Percentiles rank a stretch among this genome's conserved stretches.
phyloP scores from a whole-genome alignment of 768 basidiomycete genomes.

The Lactifluus hygrophoroides region DNA sequence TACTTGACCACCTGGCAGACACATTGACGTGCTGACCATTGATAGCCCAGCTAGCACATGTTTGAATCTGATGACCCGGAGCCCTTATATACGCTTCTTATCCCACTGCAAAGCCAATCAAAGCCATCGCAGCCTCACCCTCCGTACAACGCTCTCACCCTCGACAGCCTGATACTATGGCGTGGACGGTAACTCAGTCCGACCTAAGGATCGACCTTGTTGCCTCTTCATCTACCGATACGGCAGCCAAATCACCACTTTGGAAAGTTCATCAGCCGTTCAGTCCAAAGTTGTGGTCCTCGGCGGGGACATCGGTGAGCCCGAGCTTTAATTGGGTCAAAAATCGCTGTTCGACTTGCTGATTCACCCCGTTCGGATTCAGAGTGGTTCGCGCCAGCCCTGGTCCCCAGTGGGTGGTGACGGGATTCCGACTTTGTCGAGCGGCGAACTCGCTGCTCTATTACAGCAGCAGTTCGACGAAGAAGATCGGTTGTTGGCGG shows the following conservation, averaged over 20 bases:
- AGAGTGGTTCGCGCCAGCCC: not conserved
- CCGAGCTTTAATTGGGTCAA: too few species aligned
- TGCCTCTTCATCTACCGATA: not conserved
- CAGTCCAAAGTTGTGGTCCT: not conserved
- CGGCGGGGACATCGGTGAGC: not conserved
- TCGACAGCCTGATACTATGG: not conserved
- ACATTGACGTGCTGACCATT: not conserved
- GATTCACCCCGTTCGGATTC: too few species aligned
- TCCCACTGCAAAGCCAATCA: not conserved
- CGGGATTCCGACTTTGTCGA: not conserved
- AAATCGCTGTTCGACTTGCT: too few species aligned
- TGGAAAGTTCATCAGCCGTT: not conserved
- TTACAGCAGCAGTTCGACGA: slow-evolving; percentile 13
- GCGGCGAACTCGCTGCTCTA: not conserved
- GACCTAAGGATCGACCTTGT: not conserved
- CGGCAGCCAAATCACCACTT: not conserved
- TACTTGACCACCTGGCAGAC: not conserved
- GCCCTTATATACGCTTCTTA: not conserved
- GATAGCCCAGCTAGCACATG: too few species aligned
- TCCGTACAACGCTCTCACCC: too few species aligned
- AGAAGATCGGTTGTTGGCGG: slow-evolving; percentile 1
- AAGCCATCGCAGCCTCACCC: not conserved
- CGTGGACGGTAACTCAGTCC: not conserved
- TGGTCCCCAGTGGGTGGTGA: not conserved
- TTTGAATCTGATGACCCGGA: too few species aligned